A percentile compares a stretch with the other conserved stretches of the same genome.
Conservation (phyloP, 1,284 basidiomycete species). For the Melanopsichium pennsylvanicum region DNA sequence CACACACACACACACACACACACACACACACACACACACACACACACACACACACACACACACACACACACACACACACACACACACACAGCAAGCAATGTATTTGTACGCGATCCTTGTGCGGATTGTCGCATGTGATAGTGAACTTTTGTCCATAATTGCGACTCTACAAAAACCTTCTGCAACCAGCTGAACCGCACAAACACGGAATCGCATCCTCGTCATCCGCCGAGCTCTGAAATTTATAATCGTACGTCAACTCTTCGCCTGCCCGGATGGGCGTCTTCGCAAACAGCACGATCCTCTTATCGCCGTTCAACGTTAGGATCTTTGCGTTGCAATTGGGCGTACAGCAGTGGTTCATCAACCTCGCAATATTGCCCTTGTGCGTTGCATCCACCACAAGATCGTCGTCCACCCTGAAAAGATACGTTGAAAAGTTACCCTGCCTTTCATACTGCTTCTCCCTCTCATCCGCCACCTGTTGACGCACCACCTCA, state of each 20-base stretch:
- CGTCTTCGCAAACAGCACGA: slow-evolving; percentile 94
- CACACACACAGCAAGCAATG: slow-evolving; percentile 3
- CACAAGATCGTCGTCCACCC: slow-evolving; percentile 68
- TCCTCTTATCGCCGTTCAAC: slow-evolving; percentile 97
- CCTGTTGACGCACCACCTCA: slow-evolving; percentile 91
- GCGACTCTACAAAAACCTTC: slow-evolving; percentile 59
- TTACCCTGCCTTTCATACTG: slow-evolving; percentile 75
- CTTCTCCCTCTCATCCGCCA: slow-evolving; percentile 96
- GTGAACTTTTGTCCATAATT: no score
- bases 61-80: no score
- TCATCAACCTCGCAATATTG: slow-evolving; percentile 74
- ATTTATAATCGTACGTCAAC: slow-evolving; percentile 66
- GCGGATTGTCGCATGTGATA: no score
- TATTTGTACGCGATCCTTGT: slow-evolving; percentile 15
- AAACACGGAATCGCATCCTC: slow-evolving; percentile 67
- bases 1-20: no score
- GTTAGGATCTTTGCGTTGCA: slow-evolving; percentile 98
- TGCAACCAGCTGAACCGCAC: slow-evolving; percentile 67
- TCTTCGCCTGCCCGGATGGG: slow-evolving; percentile 79
- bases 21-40: no score
- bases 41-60: no score
- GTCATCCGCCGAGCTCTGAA: slow-evolving; percentile 60
- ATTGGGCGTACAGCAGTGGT: slow-evolving; percentile 94
- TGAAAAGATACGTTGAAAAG: slow-evolving; percentile 65
- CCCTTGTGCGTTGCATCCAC: slow-evolving; percentile 99